Evolutionary conservation across 2,329 filamentous ascomycete species (phyloP).

Genomic region (Penicillium frequentans): DNA sequence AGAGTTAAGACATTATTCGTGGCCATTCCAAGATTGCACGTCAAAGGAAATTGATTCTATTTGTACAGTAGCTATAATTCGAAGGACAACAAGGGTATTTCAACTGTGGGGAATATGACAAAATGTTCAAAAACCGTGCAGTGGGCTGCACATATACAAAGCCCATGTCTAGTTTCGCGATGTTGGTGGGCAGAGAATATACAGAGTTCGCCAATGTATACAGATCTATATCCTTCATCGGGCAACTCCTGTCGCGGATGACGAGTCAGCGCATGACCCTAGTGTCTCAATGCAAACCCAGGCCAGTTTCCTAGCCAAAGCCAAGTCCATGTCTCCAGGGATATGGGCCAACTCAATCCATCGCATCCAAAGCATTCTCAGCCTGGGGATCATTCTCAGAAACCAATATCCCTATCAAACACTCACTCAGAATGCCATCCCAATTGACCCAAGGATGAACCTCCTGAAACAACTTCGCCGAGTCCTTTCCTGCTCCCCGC

Average conservation of each 20-base stretch:
- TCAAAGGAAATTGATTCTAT: neutral
- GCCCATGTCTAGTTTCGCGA: neutral
- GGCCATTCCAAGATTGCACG: too few relatives aligned
- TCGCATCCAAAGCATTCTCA: slow-evolving; percentile 53
- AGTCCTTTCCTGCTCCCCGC: slow-evolving; percentile 66
- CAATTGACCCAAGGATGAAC: slow-evolving; percentile 69
- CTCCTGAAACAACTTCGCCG: slow-evolving; percentile 61
- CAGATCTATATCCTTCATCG: neutral
- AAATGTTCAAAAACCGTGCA: neutral
- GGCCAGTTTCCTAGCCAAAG: neutral
- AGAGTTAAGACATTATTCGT: too few relatives aligned
- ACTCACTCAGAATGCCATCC: slow-evolving; percentile 65
- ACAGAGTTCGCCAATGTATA: neutral
- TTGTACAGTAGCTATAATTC: neutral
- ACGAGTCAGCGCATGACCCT: neutral
- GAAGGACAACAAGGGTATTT: neutral
- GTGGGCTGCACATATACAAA: neutral
- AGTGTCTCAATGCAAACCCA: too few relatives aligned
- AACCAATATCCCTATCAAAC: slow-evolving; percentile 62
- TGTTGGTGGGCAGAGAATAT: neutral
- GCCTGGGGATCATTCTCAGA: slow-evolving; percentile 49
- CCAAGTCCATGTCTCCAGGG: neutral
- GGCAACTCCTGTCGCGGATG: neutral
- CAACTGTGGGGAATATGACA: neutral
- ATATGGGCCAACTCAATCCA: slow-evolving; percentile 52